Evolutionary conservation across 495 filamentous ascomycete species (phyloP).

Genomic region (Achaetomiella virescens): DNA sequence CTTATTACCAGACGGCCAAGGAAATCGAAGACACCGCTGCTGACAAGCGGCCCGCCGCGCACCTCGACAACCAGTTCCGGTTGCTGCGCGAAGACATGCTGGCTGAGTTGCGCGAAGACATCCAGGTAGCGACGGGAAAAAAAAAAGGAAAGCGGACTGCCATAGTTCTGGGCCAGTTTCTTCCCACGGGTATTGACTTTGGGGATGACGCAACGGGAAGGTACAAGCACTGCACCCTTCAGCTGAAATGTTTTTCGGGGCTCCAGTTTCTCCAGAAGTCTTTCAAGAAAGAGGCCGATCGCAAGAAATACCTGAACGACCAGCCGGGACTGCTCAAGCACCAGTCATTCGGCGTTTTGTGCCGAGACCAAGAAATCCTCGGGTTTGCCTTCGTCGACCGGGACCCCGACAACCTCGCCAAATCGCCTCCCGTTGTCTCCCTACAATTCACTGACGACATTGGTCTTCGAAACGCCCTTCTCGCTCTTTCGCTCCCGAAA

Average conservation of each 20-base stretch:
- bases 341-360: slow-evolving; percentile 54
- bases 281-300: slow-evolving; percentile 15
- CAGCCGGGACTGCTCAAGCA: slow-evolving; percentile 52
- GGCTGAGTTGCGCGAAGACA: slow-evolving; percentile 55
- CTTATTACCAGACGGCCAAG: slow-evolving; percentile 52
- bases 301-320: slow-evolving; percentile 44
- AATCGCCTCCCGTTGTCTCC: slow-evolving; percentile 42
- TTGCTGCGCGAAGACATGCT: slow-evolving; percentile 72
- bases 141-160: slow-evolving; percentile 40
- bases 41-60: slow-evolving; percentile 40
- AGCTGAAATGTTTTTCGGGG: slow-evolving; percentile 39
- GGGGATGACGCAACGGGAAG: slow-evolving; percentile 18
- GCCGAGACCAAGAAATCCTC: slow-evolving; percentile 44
- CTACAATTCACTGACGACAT: slow-evolving; percentile 46
- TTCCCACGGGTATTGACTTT: slow-evolving; percentile 23
- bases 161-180: slow-evolving; percentile 22
- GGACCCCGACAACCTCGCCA: slow-evolving; percentile 46
- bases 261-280: slow-evolving; percentile 37
- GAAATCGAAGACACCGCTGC: slow-evolving; percentile 31
- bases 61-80: slow-evolving; percentile 75
- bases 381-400: slow-evolving; percentile 59
- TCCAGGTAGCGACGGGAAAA: slow-evolving; percentile 39
- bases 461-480: slow-evolving; percentile 24
- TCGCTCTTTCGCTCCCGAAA: slow-evolving; percentile 42
- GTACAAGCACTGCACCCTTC: slow-evolving; percentile 39